phyloP scores from a whole-genome alignment of 2,329 filamentous ascomycete genomes.

The Paraphoma chrysanthemicola region DNA sequence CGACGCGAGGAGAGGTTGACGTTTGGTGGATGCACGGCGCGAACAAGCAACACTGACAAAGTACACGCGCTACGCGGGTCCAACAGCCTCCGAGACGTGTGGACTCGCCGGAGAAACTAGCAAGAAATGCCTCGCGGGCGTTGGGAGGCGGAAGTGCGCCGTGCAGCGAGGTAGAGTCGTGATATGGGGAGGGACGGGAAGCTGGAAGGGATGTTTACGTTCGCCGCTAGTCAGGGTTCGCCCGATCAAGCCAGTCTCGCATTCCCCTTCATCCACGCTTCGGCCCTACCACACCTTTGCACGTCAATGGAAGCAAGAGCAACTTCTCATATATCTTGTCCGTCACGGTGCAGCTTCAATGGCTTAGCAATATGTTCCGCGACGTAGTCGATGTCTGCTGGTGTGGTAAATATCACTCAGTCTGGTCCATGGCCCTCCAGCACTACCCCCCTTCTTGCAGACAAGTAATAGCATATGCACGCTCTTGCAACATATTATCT shows the following conservation, averaged over 20 bases:
- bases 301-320: not conserved
- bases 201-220: constrained; percentile 43
- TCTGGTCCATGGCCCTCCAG: too few species aligned
- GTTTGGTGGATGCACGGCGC: constrained; percentile 28
- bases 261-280: not conserved
- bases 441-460: too few species aligned
- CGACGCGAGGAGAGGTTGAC: constrained; percentile 42
- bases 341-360: too few species aligned
- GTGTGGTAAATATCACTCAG: too few species aligned
- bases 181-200: constrained; percentile 32
- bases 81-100: constrained; percentile 17
- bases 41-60: constrained; percentile 43
- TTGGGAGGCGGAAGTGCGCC: constrained; percentile 27
- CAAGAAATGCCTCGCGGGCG: constrained; percentile 33
- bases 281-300: not conserved
- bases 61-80: constrained; percentile 33
- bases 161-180: constrained; percentile 20
- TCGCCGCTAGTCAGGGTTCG: constrained; percentile 44
- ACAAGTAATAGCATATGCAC: too few species aligned
- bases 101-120: constrained; percentile 20
- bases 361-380: too few species aligned
- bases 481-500: too few species aligned
- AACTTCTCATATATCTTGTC: not conserved
- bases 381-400: too few species aligned
- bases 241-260: constrained; percentile 3